Conservation (phyloP, 2,329 filamentous ascomycete species). For the Exophiala calicioides region DNA sequence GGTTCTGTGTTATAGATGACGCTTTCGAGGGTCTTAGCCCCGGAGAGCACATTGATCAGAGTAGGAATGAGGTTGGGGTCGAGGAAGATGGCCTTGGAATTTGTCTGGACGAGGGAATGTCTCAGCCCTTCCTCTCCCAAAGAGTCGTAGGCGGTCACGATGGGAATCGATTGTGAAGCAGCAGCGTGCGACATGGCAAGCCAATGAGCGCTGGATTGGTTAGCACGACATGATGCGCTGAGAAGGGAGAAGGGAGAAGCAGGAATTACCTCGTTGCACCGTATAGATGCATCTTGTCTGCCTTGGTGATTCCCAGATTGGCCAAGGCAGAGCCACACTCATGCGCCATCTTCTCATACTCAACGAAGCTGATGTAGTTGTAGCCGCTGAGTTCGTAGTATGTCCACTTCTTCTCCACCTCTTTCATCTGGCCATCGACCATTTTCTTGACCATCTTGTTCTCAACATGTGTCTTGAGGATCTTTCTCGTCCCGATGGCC, state of each 20-base stretch:
- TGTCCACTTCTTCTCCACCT: constrained; percentile 88
- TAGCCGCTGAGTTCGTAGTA: constrained; percentile 83
- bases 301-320: constrained; percentile 68
- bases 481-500: constrained; percentile 69
- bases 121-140: constrained; percentile 39
- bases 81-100: constrained; percentile 38
- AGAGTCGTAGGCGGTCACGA: constrained; percentile 66
- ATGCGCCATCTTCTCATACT: constrained; percentile 71
- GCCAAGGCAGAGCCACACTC: constrained; percentile 72
- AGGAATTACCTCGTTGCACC: constrained; percentile 71
- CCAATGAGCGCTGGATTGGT: constrained; percentile 69
- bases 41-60: constrained; percentile 54
- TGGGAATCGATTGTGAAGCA: constrained; percentile 80
- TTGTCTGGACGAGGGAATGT: constrained; percentile 38
- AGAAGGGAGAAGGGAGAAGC: neutral
- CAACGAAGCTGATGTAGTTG: constrained; percentile 73
- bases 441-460: constrained; percentile 88
- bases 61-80: constrained; percentile 46
- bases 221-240: too few relatives aligned
- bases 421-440: constrained; percentile 73
- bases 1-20: constrained; percentile 58
- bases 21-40: constrained; percentile 53
- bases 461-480: constrained; percentile 78
- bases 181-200: constrained; percentile 77
- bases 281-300: constrained; percentile 76